phyloP scores from a whole-genome alignment of 2,329 filamentous ascomycete genomes.

The Alternaria arbusti region DNA sequence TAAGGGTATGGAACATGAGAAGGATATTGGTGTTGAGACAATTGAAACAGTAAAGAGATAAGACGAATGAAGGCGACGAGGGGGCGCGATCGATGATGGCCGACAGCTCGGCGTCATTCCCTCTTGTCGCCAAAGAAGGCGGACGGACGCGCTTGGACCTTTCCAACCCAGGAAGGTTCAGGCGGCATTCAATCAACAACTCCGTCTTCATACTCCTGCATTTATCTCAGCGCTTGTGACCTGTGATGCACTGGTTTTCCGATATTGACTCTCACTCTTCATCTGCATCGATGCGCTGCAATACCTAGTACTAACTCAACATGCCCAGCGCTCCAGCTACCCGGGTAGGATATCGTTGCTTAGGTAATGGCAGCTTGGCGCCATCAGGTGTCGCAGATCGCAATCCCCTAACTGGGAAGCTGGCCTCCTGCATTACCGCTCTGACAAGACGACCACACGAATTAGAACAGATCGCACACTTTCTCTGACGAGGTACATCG shows the following conservation, averaged over 20 bases:
- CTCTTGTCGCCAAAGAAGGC: background rate
- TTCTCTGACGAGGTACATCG: background rate
- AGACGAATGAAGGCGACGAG: background rate
- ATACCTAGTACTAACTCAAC: background rate
- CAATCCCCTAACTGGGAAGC: background rate
- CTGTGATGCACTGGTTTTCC: background rate
- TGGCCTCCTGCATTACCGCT: background rate
- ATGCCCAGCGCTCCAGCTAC: background rate
- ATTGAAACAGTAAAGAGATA: conserved; percentile 21
- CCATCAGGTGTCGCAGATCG: too few species aligned
- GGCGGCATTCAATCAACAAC: background rate
- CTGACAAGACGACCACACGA: background rate
- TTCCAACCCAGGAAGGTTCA: background rate
- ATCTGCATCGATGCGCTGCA: background rate
- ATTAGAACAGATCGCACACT: background rate
- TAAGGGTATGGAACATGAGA: conserved; percentile 29
- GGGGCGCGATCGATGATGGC: background rate
- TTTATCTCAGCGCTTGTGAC: background rate
- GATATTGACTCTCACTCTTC: background rate
- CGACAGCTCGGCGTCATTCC: background rate
- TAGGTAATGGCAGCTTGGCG: background rate
- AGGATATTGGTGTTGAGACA: conserved; percentile 25
- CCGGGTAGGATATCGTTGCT: background rate
- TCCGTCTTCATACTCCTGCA: background rate
- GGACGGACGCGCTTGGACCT: background rate